Conservation (phyloP, 768 basidiomycete species). For the Dentipellis fragilis region DNA sequence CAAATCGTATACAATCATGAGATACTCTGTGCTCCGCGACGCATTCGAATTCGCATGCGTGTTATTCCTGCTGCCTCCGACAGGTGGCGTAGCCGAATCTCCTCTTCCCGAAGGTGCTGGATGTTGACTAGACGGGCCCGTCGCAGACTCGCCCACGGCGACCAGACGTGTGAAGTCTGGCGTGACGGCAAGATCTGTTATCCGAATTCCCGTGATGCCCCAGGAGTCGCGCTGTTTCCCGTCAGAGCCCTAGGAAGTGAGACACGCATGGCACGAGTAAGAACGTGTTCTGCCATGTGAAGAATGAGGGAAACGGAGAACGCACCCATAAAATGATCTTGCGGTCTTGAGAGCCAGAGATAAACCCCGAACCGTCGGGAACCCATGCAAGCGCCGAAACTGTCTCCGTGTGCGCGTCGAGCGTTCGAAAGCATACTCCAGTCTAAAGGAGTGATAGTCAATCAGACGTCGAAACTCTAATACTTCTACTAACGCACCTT, state of each 20-base stretch:
- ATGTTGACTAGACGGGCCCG: slow-evolving; percentile 8
- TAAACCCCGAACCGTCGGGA: slow-evolving; percentile 81
- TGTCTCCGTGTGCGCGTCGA: slow-evolving; percentile 68
- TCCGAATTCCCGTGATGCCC: slow-evolving; percentile 62
- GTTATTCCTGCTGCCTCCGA: slow-evolving; percentile 17
- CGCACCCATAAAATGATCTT: slow-evolving; percentile 78
- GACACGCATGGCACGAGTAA: slow-evolving; percentile 4
- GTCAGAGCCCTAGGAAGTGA: slow-evolving; percentile 47
- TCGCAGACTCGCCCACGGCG: slow-evolving; percentile 64
- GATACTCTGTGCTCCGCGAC: slow-evolving; percentile 35
- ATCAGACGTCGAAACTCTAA: slow-evolving; percentile 8
- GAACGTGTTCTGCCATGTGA: slow-evolving; percentile 5
- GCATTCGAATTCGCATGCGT: slow-evolving; percentile 21
- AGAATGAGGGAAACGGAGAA: slow-evolving; percentile 1
- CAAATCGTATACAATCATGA: slow-evolving; percentile 72
- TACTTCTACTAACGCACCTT: slow-evolving; percentile 40
- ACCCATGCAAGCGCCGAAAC: slow-evolving; percentile 85
- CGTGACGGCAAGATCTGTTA: slow-evolving; percentile 80
- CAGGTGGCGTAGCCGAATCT: slow-evolving; percentile 15
- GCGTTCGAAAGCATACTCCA: slow-evolving; percentile 55
- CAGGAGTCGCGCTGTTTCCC: slow-evolving; percentile 68
- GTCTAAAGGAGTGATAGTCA: slow-evolving; percentile 35
- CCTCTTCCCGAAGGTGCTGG: slow-evolving; percentile 5
- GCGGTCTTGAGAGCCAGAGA: slow-evolving; percentile 82
- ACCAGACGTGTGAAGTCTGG: slow-evolving; percentile 80